Evolutionary conservation across 305 asterid genomes (phyloP).

Genomic region (Solanum aculeatissimum): DNA sequence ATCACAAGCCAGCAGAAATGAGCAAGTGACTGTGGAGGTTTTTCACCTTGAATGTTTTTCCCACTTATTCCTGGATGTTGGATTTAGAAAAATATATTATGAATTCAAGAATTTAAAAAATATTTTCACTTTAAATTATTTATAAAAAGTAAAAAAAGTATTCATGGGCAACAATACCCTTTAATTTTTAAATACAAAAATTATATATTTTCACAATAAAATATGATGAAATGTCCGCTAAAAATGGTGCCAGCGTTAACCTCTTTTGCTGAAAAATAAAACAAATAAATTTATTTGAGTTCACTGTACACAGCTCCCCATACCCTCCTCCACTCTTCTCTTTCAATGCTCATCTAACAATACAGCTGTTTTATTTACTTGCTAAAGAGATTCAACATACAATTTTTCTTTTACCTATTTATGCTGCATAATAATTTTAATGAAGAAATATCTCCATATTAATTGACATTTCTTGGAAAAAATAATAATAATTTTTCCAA

Average conservation of each 20-base stretch:
- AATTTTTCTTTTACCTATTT: not conserved
- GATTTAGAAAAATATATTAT: too few species aligned
- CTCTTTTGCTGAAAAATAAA: not conserved
- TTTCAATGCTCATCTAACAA: slow-evolving; percentile 19
- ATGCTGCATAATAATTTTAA: not conserved
- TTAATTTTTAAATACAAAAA: too few species aligned
- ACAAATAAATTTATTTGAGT: not conserved
- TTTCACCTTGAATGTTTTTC: too few species aligned
- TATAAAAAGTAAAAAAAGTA: too few species aligned
- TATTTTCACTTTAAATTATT: too few species aligned
- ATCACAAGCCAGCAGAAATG: not conserved
- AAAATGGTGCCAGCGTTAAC: not conserved
- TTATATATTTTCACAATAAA: too few species aligned
- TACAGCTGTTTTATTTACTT: slow-evolving; percentile 19
- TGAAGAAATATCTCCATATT: not conserved
- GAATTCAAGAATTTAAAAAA: too few species aligned
- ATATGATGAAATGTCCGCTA: too few species aligned
- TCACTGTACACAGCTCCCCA: slow-evolving; percentile 10
- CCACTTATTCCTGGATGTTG: too few species aligned
- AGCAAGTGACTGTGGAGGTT: not conserved
- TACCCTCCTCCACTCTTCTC: slow-evolving; percentile 8
- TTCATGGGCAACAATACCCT: too few species aligned
- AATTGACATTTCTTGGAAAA: not conserved
- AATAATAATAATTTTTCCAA: too few species aligned
- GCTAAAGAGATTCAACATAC: not conserved